These are phyloP conservation scores for Xerocomus potaroensis DNA, from an alignment of 768 basidiomycete species.

Conservation along the genomic window DNA sequence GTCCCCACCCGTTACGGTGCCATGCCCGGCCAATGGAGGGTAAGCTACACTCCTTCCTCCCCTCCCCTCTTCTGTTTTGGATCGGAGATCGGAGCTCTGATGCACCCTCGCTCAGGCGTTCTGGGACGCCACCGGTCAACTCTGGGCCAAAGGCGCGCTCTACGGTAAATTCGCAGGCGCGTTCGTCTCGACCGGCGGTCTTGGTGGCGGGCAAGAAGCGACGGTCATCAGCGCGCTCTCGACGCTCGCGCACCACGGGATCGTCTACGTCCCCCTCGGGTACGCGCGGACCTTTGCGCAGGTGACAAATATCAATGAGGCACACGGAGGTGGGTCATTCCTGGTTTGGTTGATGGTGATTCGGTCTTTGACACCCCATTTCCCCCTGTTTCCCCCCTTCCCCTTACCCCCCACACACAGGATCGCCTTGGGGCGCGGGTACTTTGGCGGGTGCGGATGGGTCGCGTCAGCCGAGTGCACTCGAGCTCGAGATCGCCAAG, in stretches of 20 bases:
- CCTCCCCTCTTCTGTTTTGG: no score
- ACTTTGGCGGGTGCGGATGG: conserved; percentile 48
- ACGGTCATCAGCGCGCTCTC: conserved; percentile 50
- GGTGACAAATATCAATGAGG: conserved; percentile 42
- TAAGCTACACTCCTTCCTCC: conserved; percentile 25
- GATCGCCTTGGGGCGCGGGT: conserved; percentile 78
- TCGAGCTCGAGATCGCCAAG: conserved; percentile 50
- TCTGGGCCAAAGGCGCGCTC: conserved; percentile 59
- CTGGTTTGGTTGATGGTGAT: background rate
- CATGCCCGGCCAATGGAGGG: conserved; percentile 58
- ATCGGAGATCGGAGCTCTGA: no score
- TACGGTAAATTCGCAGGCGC: conserved; percentile 71
- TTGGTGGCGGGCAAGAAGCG: conserved; percentile 74
- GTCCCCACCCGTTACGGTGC: conserved; percentile 44
- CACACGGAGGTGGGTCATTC: conserved; percentile 48
- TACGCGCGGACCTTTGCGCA: conserved; percentile 46
- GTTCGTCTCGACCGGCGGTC: conserved; percentile 67
- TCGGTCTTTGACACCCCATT: no score
- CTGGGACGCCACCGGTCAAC: conserved; percentile 69
- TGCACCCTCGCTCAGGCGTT: no score
- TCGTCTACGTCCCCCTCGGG: conserved; percentile 68
- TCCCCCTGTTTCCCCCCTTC: no score
- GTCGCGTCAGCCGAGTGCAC: conserved; percentile 42
- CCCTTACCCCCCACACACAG: no score
- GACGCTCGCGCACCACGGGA: conserved; percentile 68